Evolutionary conservation across 148 eudicot species (phyloP), one percentile per base, ranked within the genome.

Genomic region (Camellia granthamiana): DNA sequence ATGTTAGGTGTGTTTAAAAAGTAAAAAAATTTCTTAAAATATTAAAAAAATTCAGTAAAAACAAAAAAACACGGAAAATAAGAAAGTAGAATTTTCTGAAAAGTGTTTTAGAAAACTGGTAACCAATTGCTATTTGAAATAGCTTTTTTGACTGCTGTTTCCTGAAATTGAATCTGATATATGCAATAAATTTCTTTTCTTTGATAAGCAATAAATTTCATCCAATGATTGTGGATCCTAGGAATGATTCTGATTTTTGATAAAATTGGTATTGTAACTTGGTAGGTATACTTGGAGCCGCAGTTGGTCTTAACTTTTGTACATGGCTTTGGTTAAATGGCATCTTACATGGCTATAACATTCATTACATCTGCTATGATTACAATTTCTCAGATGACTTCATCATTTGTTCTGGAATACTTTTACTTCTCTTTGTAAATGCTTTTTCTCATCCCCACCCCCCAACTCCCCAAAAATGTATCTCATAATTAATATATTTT

Each of bases 331-430:
- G 54, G 56, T 21, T 46, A 47, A 38, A 21, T 47, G 43, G 79
- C 68, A 75, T 75, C 67, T 74, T 18, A 42, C 68, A 75, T 74
- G 14, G 67, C 38, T 75, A 60, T 43, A 65, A 51, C 56, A 18
- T 58, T 71, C 73, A 59, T 9, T 81, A 51, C 46, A 65, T 68
- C 78, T 68, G 47, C 69, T 68, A n/a, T 68, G n/a, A 46, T 16
- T 21, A 44, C 19, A 46, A 10, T 49, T 63, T 6, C 30, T 46
- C 21, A 13, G 49, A 76, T 69, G 51, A 47, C 30, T 44, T 76
- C 9, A 74, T 80, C 42, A 62, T 13, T 51, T 56, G 30, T 66
- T 13, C 23, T 56, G 12, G 72, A 65, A 18, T 42, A 3, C 1
- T 55, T 46, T 63, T 11, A 18, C 46, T 23, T 69, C 62, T 43